Evolutionary conservation across 1,284 basidiomycete species (phyloP).

Genomic region (Ceratobasidium sp.): DNA sequence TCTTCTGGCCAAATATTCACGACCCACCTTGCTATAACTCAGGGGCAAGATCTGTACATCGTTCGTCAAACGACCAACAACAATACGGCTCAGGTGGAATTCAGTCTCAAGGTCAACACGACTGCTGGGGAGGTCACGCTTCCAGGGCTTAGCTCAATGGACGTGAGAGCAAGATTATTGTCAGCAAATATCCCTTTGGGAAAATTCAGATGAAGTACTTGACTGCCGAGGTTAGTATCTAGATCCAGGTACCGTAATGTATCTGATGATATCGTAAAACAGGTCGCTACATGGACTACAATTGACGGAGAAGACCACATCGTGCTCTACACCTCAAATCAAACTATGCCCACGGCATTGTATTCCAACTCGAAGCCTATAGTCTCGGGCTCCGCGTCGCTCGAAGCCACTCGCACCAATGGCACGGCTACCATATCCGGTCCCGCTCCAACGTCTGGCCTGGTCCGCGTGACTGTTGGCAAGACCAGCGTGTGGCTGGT

Average conservation of each 20-base stretch:
- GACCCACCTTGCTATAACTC: constrained; percentile 57
- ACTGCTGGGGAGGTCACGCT: background rate
- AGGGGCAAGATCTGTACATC: constrained; percentile 46
- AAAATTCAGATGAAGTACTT: constrained; percentile 26
- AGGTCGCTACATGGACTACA: constrained; percentile 60
- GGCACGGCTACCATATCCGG: constrained; percentile 56
- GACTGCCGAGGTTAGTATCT: constrained; percentile 37
- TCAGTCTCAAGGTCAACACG: constrained; percentile 4
- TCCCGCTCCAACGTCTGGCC: constrained; percentile 54
- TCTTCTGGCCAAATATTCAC: constrained; percentile 55
- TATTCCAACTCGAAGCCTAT: constrained; percentile 1
- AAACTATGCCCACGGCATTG: constrained; percentile 53
- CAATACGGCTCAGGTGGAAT: constrained; percentile 9
- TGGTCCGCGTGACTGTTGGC: constrained; percentile 55
- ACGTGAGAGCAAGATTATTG: constrained; percentile 30
- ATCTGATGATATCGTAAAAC: background rate
- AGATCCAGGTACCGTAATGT: background rate
- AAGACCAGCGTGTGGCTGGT: constrained; percentile 27
- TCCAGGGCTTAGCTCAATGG: constrained; percentile 7
- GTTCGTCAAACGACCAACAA: constrained; percentile 25
- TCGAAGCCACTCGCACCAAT: constrained; percentile 47
- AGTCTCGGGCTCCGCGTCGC: constrained; percentile 48
- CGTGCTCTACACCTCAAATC: constrained; percentile 59
- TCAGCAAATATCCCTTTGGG: constrained; percentile 41
- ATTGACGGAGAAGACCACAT: constrained; percentile 58